Evolutionary conservation across 2,329 filamentous ascomycete genomes (phyloP), one percentile per base, ranked within the genome.

Genomic region (Shiraia bambusicola): DNA sequence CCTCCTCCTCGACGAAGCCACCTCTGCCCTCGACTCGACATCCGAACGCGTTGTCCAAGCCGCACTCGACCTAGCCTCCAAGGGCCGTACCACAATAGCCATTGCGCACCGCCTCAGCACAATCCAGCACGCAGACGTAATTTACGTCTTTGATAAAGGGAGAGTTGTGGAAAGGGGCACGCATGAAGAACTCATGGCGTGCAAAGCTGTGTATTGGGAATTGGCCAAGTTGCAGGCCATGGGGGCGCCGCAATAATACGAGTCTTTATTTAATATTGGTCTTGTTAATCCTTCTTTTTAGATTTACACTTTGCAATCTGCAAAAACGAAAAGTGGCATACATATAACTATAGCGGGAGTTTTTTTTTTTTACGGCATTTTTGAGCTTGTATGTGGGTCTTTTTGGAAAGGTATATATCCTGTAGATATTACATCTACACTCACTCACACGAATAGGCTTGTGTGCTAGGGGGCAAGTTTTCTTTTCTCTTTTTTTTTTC

Each of bases 71-170:
- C 82, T 83, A 49, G 90, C 90, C 2, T 85, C 88, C 14, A 86
- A 87, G 70, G 88, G 88, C 8, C 80, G 90, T 37, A 95, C 90
- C 80, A 97, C 92, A 0, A 93, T 98, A 49, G 91, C 92, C 1
- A 92, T 98, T 1, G 93, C 93, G 3, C 92, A 98, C 70, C 79
- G 93, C 16, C 74, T 98, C 5, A 89, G 84, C 61, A 96, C 93
- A 0, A 96, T 97, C 47, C 90, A 95, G 65, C 91, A 93, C 65
- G 92, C 92, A 0, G 92, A 97, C 63, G 74, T 92, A 34, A 97
- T 97, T 57, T 96, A 94, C 53, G 92, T 97, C n/a, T 93, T 97
- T 65, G 91, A 96, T 67, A 84, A 88, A 58, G 93, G 92, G 6
- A 79, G 82, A 45, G 81, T 97, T 30, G 87, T 94, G 1, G 92